Conservation (phyloP, 2,329 filamentous ascomycete species). For the Phoma sp. region DNA sequence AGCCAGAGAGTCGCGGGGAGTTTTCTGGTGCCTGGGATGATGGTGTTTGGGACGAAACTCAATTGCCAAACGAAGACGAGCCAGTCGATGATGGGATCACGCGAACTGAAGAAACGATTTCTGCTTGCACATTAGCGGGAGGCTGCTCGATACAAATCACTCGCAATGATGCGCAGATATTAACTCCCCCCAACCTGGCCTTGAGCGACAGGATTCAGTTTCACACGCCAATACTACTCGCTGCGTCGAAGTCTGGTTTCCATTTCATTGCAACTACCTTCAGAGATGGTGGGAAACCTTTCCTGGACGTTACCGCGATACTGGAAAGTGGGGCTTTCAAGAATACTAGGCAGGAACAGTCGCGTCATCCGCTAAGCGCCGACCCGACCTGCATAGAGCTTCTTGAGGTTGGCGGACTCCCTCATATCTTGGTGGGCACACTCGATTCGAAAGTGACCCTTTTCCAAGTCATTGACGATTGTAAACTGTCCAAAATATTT, state of each 20-base stretch:
- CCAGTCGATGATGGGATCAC: constrained; percentile 31
- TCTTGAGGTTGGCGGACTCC: constrained; percentile 24
- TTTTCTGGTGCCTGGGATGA: constrained; percentile 33
- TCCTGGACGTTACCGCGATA: constrained; percentile 33
- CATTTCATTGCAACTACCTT: constrained; percentile 30
- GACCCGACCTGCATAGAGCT: constrained; percentile 47
- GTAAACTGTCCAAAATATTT: constrained; percentile 12
- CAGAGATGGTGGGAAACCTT: constrained; percentile 25
- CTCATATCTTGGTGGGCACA: constrained; percentile 39
- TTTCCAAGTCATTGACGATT: constrained; percentile 23
- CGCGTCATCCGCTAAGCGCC: constrained; percentile 23
- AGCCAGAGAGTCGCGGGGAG: constrained; percentile 24
- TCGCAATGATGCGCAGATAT: constrained; percentile 28
- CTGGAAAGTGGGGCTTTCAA: constrained; percentile 24
- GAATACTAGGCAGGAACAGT: background rate
- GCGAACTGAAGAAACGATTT: constrained; percentile 41
- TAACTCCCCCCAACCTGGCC: constrained; percentile 28
- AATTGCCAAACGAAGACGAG: constrained; percentile 32
- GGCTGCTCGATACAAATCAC: constrained; percentile 42
- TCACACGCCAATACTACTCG: constrained; percentile 27
- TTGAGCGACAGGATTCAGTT: constrained; percentile 26
- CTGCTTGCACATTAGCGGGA: constrained; percentile 31
- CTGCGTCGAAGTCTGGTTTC: constrained; percentile 22
- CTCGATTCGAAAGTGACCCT: constrained; percentile 32
- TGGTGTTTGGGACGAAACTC: constrained; percentile 33